Base-by-base conservation (phyloP, 306 rosid species). In the Purshia tridentata region DNA sequence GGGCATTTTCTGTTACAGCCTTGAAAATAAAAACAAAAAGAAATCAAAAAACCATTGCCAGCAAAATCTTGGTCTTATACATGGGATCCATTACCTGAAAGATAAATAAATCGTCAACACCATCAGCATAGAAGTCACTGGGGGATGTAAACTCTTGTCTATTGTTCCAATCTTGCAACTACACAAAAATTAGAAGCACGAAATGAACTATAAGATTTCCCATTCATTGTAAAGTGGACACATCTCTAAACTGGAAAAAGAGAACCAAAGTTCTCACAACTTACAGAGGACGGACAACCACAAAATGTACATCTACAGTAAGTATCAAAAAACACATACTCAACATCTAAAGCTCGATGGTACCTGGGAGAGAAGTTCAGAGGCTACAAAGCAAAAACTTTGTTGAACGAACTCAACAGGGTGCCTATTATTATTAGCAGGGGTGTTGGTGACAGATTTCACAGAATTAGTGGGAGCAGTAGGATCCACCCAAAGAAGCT, bases 111-210 rank as follows among this genome's bases (percentile, higher is more conserved):
- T 94, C 99, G 76, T 94, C 91, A 83, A 91, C 99, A 48, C 96
- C 99, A 70, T 91, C 99, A 74, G 97, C 96, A 83, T 94, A 96
- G 77, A 91, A 91, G 77, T 91, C 97, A 74, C 82, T 83, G 48
- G 96, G 95, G 67, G 90, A 82, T 69, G 95, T 87, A 83, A 94
- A 94, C 76, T 94, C 87, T 35, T 88, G 89, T 78, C 99, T 85
- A 69, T 90, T 94, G 86, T 94, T 94, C 99, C 99, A 94, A 83
- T 91, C 97, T 94, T 94, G 99, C 86, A 94, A 87, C 99, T 94
- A 65, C 47, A 76, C 46, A 62, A 23, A 77, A 41, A 53, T 48
- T 40, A 9, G n/a, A 22, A 83, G 81, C 45, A 81, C 13, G 10
- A 58, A 58, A 47, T 37, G 55, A 60, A n/a, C n/a, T n/a, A n/a